Base-by-base conservation (phyloP, 371 early-diverging fungal genomes). In the Aphelidium insulamus region DNA sequence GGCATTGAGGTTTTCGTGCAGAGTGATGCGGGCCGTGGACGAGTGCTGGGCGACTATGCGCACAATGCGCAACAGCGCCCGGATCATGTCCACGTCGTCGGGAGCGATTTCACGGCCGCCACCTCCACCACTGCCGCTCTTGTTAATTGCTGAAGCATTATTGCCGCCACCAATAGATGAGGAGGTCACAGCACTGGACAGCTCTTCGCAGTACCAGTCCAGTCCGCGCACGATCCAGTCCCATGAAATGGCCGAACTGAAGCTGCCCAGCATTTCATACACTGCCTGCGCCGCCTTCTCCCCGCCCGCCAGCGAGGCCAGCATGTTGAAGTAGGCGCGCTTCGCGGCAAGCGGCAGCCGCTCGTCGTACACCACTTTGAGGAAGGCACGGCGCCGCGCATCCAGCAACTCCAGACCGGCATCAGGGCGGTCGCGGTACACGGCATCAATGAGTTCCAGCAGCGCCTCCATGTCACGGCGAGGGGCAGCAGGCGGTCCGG, bases 321-420 rank as follows among this genome's bases (percentile, higher is more conserved):
- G 53, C 66, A 78, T 66, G 37, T 72, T 59, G 26, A 77, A 56
- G 48, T 66, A 77, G 6, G 71, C 54, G 16, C 62, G 54, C 14
- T 25, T 57, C 67, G 20, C 61, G 58, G 19, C 49, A 53, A 17
- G 53, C 40, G 50, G 52, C 1, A 35, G 32, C 7, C 34, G 40
- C 8, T 25, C 26, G 25, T 21, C 45, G 2, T 17, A 20, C 2
- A 25, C 21, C 2, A 11, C 18, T 8, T 21, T 16, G 14, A 33
- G 17, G 16, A 16, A 16, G 26, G 33, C 11, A 4, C 26, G 33
- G 15, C 52, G 54, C 2, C 43, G 33, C 11, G 50, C 52, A 0
- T 47, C 50, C 86, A 87, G 86, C 49, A 77, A 86, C 8, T 60
- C 56, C 18, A 70, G 40, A 1, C 81, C 83, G 1, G 66, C 61